Evolutionary conservation across 441 rosid species (phyloP).

Genomic region (Syzygium syzygioides): DNA sequence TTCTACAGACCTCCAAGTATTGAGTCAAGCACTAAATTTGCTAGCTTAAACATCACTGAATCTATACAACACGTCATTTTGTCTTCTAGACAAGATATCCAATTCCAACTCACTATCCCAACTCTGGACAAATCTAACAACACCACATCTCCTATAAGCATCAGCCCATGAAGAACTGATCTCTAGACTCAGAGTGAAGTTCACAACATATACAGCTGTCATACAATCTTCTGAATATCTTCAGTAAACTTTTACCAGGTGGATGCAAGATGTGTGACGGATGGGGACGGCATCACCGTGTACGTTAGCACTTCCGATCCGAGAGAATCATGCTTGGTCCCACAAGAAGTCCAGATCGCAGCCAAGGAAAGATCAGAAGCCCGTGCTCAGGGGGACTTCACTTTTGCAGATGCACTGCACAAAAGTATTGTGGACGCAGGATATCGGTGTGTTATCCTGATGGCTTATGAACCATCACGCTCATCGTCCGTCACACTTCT

Average conservation of each 20-base stretch:
- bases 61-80: background rate
- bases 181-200: background rate
- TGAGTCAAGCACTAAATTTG: background rate
- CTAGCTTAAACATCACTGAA: background rate
- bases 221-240: background rate
- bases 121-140: background rate
- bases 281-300: constrained; percentile 76
- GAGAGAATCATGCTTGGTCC: constrained; percentile 48
- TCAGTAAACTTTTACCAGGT: constrained; percentile 33
- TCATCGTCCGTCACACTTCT: background rate
- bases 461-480: background rate
- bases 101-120: background rate
- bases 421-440: constrained; percentile 52
- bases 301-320: constrained; percentile 55
- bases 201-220: background rate
- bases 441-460: constrained; percentile 38
- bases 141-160: background rate
- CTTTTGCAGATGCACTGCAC: constrained; percentile 62
- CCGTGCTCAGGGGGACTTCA: constrained; percentile 38
- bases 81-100: background rate
- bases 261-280: constrained; percentile 61
- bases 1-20: background rate
- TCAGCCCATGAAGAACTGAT: background rate
- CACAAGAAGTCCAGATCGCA: constrained; percentile 47
- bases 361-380: constrained; percentile 56